These are phyloP conservation scores for Boletus patriciae DNA, from an alignment of 768 basidiomycete species.

Conservation along the genomic window DNA sequence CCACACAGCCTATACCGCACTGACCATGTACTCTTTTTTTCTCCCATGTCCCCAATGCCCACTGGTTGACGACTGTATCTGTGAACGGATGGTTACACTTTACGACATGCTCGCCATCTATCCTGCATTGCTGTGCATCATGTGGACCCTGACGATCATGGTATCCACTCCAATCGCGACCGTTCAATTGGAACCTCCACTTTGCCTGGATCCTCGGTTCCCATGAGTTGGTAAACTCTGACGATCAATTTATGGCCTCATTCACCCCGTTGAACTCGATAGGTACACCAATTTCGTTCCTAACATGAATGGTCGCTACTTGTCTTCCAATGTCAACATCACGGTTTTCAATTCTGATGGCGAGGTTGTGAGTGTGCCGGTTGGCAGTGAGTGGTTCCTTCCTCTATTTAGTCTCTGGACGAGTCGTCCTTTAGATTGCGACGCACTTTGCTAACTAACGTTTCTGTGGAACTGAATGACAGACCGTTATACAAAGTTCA, in stretches of 20 bases:
- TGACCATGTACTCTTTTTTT: constrained; percentile 2
- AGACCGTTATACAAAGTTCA: constrained; percentile 71
- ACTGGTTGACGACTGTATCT: neutral
- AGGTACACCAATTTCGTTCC: constrained; percentile 69
- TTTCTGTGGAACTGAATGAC: constrained; percentile 29
- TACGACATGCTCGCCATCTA: neutral
- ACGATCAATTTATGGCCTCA: neutral
- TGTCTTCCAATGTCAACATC: constrained; percentile 87
- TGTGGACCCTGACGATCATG: constrained; percentile 9
- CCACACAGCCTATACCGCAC: neutral
- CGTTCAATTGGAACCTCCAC: neutral
- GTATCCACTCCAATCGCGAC: constrained; percentile 1
- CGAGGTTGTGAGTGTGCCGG: constrained; percentile 39
- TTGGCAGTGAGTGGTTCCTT: constrained; percentile 39
- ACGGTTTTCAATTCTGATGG: constrained; percentile 52
- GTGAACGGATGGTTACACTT: neutral
- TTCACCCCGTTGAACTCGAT: neutral
- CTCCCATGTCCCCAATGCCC: neutral
- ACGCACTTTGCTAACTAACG: constrained; percentile 27
- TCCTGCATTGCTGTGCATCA: neutral
- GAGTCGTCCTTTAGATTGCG: too few relatives aligned
- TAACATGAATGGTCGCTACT: constrained; percentile 65
- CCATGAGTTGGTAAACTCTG: neutral
- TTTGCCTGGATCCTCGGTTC: neutral
- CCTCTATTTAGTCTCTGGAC: neutral